Evolutionary conservation across 345 rosid species (phyloP).

Genomic region (Hibiscus trionum): DNA sequence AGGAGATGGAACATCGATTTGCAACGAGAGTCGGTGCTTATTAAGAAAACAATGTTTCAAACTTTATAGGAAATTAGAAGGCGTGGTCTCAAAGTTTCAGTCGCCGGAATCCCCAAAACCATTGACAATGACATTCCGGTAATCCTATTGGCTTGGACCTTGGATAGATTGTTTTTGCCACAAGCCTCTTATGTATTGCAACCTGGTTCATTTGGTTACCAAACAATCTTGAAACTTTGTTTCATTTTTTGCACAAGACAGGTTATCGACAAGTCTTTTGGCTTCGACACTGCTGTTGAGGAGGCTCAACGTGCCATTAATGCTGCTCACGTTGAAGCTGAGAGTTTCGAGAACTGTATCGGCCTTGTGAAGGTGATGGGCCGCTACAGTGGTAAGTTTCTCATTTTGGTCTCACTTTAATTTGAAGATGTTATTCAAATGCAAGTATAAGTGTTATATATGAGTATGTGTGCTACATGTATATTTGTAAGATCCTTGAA

Average conservation of each 20-base stretch:
- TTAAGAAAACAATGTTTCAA: not conserved
- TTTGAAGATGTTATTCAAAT: not conserved
- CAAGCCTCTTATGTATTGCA: not conserved
- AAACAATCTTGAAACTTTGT: not conserved
- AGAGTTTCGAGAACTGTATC: slow-evolving; percentile 67
- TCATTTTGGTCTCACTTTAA: not conserved
- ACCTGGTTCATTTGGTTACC: not conserved
- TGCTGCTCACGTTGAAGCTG: slow-evolving; percentile 90
- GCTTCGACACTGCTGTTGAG: slow-evolving; percentile 92
- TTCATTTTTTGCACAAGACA: slow-evolving; percentile 2
- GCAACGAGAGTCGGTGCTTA: not conserved
- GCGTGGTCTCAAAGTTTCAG: slow-evolving; percentile 69
- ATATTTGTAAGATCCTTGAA: not conserved
- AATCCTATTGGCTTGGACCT: not conserved
- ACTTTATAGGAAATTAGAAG: slow-evolving; percentile 44
- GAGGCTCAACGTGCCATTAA: slow-evolving; percentile 74
- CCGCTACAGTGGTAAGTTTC: slow-evolving; percentile 66
- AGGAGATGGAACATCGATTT: not conserved
- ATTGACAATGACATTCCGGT: slow-evolving; percentile 81
- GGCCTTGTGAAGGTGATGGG: slow-evolving; percentile 93
- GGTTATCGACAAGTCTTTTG: slow-evolving; percentile 71
- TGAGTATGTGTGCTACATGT: not conserved
- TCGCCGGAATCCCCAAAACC: slow-evolving; percentile 71
- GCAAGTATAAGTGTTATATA: too few species aligned
- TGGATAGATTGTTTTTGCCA: not conserved